phyloP scores from a whole-genome alignment of 108 stramenopile species.

The Skeletonema potamos region DNA sequence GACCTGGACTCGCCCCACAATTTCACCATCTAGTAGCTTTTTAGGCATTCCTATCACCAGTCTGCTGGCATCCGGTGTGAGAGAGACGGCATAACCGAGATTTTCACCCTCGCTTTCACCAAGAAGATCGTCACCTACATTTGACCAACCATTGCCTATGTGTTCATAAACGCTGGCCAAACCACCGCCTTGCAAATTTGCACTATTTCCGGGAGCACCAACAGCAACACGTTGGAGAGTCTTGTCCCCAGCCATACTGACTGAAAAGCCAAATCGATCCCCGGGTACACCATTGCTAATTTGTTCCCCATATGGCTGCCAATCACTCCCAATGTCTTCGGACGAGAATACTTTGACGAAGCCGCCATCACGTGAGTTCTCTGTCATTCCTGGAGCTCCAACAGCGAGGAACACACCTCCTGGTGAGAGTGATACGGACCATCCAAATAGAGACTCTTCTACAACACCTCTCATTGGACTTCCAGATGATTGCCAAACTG shows the following conservation, averaged over 20 bases:
- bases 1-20: slow-evolving; percentile 27
- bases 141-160: slow-evolving; percentile 25
- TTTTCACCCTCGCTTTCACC: slow-evolving; percentile 32
- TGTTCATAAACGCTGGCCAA: slow-evolving; percentile 31
- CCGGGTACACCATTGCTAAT: slow-evolving; percentile 30
- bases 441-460: slow-evolving; percentile 36
- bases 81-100: slow-evolving; percentile 36
- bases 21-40: slow-evolving; percentile 17
- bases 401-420: slow-evolving; percentile 32
- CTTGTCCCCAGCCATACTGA: slow-evolving; percentile 26
- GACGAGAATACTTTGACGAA: slow-evolving; percentile 54
- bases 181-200: slow-evolving; percentile 36
- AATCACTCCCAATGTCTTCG: slow-evolving; percentile 10
- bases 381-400: slow-evolving; percentile 41
- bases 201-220: slow-evolving; percentile 39
- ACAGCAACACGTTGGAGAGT: slow-evolving; percentile 31
- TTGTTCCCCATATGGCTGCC: slow-evolving; percentile 20
- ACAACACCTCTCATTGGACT: slow-evolving; percentile 23
- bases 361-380: slow-evolving; percentile 41
- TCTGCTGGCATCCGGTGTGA: slow-evolving; percentile 27
- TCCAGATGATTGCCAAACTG: slow-evolving; percentile 34
- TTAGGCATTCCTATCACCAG: slow-evolving; percentile 38
- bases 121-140: slow-evolving; percentile 28
- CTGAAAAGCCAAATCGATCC: slow-evolving; percentile 48
- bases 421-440: slow-evolving; percentile 47